Conservation (phyloP, 192 early-diverging fungal genomes). For the Podila verticillata region DNA sequence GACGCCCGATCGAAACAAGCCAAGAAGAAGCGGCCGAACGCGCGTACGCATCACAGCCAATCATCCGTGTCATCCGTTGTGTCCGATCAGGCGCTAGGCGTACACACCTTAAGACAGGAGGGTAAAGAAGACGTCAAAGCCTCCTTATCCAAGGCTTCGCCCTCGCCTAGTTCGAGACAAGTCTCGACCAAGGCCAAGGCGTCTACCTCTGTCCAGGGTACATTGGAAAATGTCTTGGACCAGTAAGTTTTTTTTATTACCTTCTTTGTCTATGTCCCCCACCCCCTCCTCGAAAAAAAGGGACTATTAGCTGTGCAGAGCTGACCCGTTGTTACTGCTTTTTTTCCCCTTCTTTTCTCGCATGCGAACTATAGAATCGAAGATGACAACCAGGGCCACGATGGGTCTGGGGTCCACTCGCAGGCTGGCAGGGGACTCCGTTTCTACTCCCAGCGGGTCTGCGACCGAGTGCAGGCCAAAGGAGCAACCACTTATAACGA, state of each 20-base stretch:
- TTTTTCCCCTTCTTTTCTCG: neutral
- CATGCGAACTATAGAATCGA: conserved; percentile 12
- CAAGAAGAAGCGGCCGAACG: neutral
- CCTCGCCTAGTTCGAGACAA: neutral
- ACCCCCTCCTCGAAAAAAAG: neutral
- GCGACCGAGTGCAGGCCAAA: conserved; percentile 68
- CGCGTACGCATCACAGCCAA: neutral
- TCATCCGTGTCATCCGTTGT: too few species aligned
- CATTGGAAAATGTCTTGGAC: conserved; percentile 8
- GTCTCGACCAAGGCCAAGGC: neutral
- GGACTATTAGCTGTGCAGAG: too few species aligned
- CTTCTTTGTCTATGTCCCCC: neutral
- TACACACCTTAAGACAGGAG: too few species aligned
- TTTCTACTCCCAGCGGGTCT: conserved; percentile 69
- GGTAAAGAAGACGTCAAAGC: too few species aligned
- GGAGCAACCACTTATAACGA: conserved; percentile 71
- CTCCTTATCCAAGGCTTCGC: conserved; percentile 1
- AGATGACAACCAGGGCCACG: conserved; percentile 26
- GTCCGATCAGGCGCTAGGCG: too few species aligned
- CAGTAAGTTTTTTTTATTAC: conserved; percentile 11
- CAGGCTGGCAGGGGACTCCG: conserved; percentile 65
- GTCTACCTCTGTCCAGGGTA: conserved; percentile 2
- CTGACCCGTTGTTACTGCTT: neutral
- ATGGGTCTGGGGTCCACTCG: conserved; percentile 28
- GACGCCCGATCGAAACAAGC: neutral